Base-by-base conservation (phyloP, 2,329 filamentous ascomycete species). In the Hypoxylon sp. region DNA sequence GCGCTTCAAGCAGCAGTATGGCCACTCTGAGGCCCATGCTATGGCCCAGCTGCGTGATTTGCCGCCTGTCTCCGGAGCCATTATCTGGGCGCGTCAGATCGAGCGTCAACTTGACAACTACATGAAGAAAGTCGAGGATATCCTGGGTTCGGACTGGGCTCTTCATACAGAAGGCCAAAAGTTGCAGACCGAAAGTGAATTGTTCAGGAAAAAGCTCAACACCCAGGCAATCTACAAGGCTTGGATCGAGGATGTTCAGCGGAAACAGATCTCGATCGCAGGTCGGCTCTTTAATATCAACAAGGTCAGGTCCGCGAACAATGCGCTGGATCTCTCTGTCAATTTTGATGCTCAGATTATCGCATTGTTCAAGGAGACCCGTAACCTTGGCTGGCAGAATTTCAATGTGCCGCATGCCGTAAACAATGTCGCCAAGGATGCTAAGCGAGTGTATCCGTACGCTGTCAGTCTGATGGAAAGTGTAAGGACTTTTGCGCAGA, bases 61-160 rank as follows among this genome's bases (percentile, higher is more conserved):
- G 13, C 95, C 95, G 0, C 95, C 96, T 0, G 93, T 99, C 0
- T 96, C 95, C 3, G 96, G 95, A 54, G 94, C 94, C 29, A 97
- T 99, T 66, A 96, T 99, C 49, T 98, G 95, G 90, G 94, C 94
- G 20, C 88, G 92, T 38, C 95, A 99, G 75, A 99, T 99, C 60
- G 94, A 99, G 78, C 88, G 92, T 29, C 95, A 99, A 74, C 85
- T 99, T 8, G 89, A 97, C 70, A 90, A 88, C 9, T 99, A 99
- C 75, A 97, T 99, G 92, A 91, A 92, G 72, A 97, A 97, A 75
- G 94, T 99, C n/a, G 96, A 98, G 73, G 92, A 97, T 66, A 95
- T 99, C 31, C 85, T 99, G 18, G 95, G 95, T 46, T 88, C 91
- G 54, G 92, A 97, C 67, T 99, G 95, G 95, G 88, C 90, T 51